Percentiles rank a stretch among this genome's conserved stretches.
Evolutionary conservation across 805 yeast genomes (phyloP).

Genomic region (Kuraishia piskuri): DNA sequence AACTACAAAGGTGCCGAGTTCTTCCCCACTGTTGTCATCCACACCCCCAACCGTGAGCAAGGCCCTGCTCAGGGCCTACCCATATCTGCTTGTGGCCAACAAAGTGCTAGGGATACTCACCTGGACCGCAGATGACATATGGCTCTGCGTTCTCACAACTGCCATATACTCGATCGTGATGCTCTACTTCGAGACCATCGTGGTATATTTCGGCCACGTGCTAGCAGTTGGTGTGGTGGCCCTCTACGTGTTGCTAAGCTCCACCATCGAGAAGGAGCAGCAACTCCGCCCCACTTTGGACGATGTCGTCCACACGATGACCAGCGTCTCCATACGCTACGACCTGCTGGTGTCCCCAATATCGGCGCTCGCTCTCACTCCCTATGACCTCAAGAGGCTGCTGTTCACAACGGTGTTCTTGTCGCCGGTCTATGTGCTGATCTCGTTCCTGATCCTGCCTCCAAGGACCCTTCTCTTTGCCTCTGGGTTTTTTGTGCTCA

Average conservation of each 20-base stretch:
- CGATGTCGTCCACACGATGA: constrained; percentile 70
- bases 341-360: constrained; percentile 79
- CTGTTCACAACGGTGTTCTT: constrained; percentile 77
- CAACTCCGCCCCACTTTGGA: constrained; percentile 74
- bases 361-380: constrained; percentile 60
- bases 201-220: constrained; percentile 78
- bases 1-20: constrained; percentile 26
- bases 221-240: constrained; percentile 54
- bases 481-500: constrained; percentile 52
- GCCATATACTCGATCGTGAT: constrained; percentile 48
- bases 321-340: constrained; percentile 65
- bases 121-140: constrained; percentile 84
- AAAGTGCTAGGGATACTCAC: constrained; percentile 65
- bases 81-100: constrained; percentile 70
- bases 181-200: constrained; percentile 69
- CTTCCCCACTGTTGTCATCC: constrained; percentile 77
- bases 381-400: constrained; percentile 71
- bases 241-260: constrained; percentile 50
- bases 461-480: constrained; percentile 60
- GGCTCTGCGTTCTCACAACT: constrained; percentile 61
- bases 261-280: constrained; percentile 48
- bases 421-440: constrained; percentile 74
- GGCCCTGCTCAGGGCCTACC: constrained; percentile 75
- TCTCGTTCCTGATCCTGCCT: constrained; percentile 57
- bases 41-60: constrained; percentile 91